phyloP scores from a whole-genome alignment of 257 asterid genomes.

The Penstemon newberryi region DNA sequence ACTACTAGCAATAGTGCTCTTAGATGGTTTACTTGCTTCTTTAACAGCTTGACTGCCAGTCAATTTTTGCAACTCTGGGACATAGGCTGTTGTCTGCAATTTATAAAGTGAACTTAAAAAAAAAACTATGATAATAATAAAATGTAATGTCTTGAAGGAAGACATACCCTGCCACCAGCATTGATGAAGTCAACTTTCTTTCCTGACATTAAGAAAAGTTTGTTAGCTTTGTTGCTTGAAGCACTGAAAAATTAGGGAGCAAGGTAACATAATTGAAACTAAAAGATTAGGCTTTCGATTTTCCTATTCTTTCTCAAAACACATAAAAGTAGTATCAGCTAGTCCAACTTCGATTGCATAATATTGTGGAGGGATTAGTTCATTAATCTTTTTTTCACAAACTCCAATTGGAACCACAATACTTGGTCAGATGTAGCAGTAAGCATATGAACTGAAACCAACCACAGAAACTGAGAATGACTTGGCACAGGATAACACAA shows the following conservation, averaged over 20 bases:
- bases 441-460: constrained; percentile 17
- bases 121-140: neutral
- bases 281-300: constrained; percentile 20
- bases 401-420: neutral
- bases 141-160: constrained; percentile 24
- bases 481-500: constrained; percentile 17
- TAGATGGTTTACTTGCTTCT: constrained; percentile 42
- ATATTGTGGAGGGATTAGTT: constrained; percentile 5
- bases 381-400: constrained; percentile 9
- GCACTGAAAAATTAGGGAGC: neutral
- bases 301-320: constrained; percentile 26
- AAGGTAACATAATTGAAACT: constrained; percentile 17
- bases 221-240: constrained; percentile 21
- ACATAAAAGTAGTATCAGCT: constrained; percentile 5
- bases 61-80: constrained; percentile 85
- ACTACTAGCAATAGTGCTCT: constrained; percentile 29
- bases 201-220: constrained; percentile 55
- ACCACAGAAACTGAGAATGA: constrained; percentile 5
- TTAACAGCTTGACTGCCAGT: constrained; percentile 59
- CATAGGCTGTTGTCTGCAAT: constrained; percentile 85
- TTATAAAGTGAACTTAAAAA: constrained; percentile 23
- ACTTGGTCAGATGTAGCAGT: neutral
- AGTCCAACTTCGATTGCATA: constrained; percentile 12
- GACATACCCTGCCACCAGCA: constrained; percentile 94
- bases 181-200: constrained; percentile 78